Percentiles rank a stretch among this genome's conserved stretches.
phyloP scores from a whole-genome alignment of 2,329 filamentous ascomycete genomes.

The Endoconidiophora polonica region DNA sequence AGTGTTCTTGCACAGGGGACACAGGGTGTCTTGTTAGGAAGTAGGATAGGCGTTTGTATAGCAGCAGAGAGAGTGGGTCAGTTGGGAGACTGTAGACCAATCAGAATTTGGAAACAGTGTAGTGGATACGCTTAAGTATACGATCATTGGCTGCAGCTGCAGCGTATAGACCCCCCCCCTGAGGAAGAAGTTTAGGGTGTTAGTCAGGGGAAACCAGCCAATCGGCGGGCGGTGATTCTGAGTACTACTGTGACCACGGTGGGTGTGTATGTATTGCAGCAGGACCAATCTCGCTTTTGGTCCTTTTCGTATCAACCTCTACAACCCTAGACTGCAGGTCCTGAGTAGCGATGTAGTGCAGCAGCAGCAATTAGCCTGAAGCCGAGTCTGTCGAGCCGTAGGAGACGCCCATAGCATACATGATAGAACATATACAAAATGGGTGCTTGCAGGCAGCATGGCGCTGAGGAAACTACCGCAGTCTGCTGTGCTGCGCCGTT shows the following conservation, averaged over 20 bases:
- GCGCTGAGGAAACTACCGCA: too few species aligned
- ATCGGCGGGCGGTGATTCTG: not conserved
- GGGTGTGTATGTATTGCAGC: not conserved
- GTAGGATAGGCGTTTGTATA: not conserved
- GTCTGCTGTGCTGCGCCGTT: too few species aligned
- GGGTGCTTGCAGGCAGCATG: too few species aligned
- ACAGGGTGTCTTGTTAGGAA: not conserved
- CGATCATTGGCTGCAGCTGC: not conserved
- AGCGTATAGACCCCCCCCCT: constrained; percentile 4
- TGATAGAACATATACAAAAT: too few species aligned
- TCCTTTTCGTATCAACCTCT: constrained; percentile 11
- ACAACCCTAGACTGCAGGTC: not conserved
- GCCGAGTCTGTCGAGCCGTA: too few species aligned
- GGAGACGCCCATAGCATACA: too few species aligned
- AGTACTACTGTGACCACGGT: not conserved
- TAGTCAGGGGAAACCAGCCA: constrained; percentile 7
- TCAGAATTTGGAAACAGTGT: not conserved
- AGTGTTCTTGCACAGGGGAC: not conserved
- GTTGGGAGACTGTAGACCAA: not conserved
- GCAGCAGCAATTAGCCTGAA: too few species aligned
- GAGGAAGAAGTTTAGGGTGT: not conserved
- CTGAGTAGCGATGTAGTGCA: too few species aligned
- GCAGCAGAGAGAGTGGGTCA: not conserved
- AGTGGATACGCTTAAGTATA: not conserved
- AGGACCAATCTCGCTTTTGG: constrained; percentile 13